Percentiles rank a stretch among this genome's conserved stretches.
Conservation (phyloP, 2,329 filamentous ascomycete genomes). For the Neofusicoccum sp. region DNA sequence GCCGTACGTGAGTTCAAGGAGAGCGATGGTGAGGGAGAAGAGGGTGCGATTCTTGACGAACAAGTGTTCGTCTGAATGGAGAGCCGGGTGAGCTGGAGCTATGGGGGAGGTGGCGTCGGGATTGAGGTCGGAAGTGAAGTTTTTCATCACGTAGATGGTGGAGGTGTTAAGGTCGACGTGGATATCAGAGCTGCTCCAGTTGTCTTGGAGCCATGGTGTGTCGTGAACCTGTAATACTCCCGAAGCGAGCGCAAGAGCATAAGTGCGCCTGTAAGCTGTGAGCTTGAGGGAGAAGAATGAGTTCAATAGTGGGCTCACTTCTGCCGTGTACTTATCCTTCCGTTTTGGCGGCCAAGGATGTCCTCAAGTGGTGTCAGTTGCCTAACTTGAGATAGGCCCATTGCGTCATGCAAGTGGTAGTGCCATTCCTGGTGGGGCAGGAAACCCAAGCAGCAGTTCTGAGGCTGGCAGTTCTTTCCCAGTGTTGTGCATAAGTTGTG, state of each 20-base stretch:
- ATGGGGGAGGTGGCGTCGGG: background rate
- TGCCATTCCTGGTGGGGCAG: background rate
- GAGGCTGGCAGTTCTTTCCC: background rate
- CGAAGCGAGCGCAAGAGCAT: slow-evolving; percentile 20
- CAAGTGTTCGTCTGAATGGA: too few species aligned
- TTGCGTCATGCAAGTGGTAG: slow-evolving; percentile 13
- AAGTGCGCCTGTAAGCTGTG: slow-evolving; percentile 7
- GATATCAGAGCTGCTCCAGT: slow-evolving; percentile 11
- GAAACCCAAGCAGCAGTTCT: slow-evolving; percentile 6
- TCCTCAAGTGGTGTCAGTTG: background rate
- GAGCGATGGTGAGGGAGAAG: slow-evolving; percentile 22
- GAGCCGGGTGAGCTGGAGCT: background rate
- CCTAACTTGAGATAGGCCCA: background rate
- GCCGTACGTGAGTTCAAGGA: slow-evolving; percentile 22
- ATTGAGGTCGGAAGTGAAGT: slow-evolving; percentile 2
- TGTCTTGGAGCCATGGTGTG: slow-evolving; percentile 20
- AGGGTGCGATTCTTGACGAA: slow-evolving; percentile 20
- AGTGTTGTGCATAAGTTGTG: background rate
- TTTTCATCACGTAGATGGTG: background rate
- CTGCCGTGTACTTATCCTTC: background rate
- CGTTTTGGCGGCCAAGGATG: background rate
- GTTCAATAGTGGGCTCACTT: background rate
- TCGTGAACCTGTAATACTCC: slow-evolving; percentile 21
- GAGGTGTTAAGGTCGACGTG: background rate
- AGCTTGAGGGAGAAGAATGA: background rate